Percentiles rank a stretch among this genome's conserved stretches.
phyloP scores from a whole-genome alignment of 1,284 basidiomycete species.

The Sphagnurus paluster region DNA sequence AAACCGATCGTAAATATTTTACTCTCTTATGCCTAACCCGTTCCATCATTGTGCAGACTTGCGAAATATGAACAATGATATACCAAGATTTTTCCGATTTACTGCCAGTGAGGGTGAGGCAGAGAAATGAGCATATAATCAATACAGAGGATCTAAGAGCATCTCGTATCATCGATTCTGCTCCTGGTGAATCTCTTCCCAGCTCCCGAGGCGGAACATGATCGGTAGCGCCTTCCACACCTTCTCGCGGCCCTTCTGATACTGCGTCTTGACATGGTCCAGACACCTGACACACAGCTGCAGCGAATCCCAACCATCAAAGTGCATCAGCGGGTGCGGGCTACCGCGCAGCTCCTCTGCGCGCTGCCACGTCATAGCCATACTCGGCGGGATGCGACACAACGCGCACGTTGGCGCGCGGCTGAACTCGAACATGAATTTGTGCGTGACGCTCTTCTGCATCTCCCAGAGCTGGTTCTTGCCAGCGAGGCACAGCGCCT shows the following conservation, averaged over 20 bases:
- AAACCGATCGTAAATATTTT: no score
- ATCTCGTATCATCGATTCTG: constrained; percentile 25
- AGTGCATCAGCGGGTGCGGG: constrained; percentile 36
- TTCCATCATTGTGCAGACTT: no score
- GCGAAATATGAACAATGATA: background rate
- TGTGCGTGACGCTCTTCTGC: constrained; percentile 33
- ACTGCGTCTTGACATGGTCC: constrained; percentile 25
- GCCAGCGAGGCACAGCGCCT: constrained; percentile 36
- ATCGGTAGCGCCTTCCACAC: constrained; percentile 34
- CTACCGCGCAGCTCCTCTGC: constrained; percentile 30
- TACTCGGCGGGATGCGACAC: constrained; percentile 13
- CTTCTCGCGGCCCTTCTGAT: constrained; percentile 33
- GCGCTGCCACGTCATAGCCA: constrained; percentile 27
- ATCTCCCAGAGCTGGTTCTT: constrained; percentile 37
- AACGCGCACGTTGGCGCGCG: constrained; percentile 26
- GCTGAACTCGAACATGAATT: constrained; percentile 32
- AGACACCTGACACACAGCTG: constrained; percentile 33
- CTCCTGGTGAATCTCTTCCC: constrained; percentile 36
- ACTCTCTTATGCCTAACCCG: no score
- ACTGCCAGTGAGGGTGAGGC: background rate
- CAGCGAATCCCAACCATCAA: constrained; percentile 30
- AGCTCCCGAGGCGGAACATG: constrained; percentile 35
- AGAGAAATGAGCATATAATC: background rate
- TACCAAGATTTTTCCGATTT: no score
- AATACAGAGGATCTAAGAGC: no score